phyloP scores from a whole-genome alignment of 2,329 filamentous ascomycete genomes.

The Didymella arachidicola region DNA sequence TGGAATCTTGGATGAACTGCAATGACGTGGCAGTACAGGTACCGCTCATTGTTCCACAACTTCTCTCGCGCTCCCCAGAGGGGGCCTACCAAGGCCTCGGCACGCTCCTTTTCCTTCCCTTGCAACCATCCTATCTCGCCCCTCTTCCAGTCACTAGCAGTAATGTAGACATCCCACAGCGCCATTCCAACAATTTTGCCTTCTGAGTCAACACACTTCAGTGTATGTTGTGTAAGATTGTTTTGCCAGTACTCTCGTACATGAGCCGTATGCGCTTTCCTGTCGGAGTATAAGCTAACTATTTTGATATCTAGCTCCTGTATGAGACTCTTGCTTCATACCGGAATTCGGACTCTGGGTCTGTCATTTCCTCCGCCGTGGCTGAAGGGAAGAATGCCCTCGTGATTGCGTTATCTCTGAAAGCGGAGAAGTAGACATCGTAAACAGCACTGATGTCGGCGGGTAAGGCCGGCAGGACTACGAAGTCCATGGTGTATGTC shows the following conservation, averaged over 20 bases:
- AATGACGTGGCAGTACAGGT: conserved; percentile 52
- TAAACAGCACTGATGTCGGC: conserved; percentile 58
- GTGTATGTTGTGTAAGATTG: conserved; percentile 55
- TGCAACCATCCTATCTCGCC: conserved; percentile 58
- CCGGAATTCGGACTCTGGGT: conserved; percentile 36
- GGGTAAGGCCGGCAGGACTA: conserved; percentile 57
- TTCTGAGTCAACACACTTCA: conserved; percentile 58
- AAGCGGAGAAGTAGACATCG: conserved; percentile 58
- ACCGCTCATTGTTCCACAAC: conserved; percentile 33
- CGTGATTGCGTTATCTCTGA: conserved; percentile 55
- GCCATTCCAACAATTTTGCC: conserved; percentile 59
- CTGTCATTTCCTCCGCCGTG: conserved; percentile 28
- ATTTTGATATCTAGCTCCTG: neutral
- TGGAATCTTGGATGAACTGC: conserved; percentile 56
- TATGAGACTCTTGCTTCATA: conserved; percentile 6
- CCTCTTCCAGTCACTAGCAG: conserved; percentile 55
- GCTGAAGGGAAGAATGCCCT: conserved; percentile 54
- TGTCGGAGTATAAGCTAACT: conserved; percentile 21
- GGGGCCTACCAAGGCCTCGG: conserved; percentile 54
- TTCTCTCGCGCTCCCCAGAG: conserved; percentile 42
- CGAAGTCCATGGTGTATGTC: conserved; percentile 38
- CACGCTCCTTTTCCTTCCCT: conserved; percentile 54
- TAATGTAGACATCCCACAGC: conserved; percentile 56
- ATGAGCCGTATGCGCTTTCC: conserved; percentile 54
- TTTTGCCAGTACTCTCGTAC: conserved; percentile 53